Base-by-base conservation (phyloP, 1,284 basidiomycete species). In the Tetrapyrgos nigripes region DNA sequence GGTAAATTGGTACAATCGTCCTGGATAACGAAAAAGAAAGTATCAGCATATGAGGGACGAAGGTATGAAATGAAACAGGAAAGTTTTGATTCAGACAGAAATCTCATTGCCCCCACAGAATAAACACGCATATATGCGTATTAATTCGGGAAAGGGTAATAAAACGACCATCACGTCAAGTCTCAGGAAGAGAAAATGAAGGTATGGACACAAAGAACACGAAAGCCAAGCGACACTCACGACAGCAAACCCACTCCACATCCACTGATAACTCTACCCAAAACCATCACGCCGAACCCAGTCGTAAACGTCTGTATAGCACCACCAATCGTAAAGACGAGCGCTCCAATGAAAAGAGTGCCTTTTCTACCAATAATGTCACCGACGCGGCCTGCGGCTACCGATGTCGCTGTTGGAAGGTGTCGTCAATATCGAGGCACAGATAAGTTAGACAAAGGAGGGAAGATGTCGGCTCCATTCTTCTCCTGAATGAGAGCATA, bases 1-100 rank as follows among this genome's bases (percentile, higher is more conserved):
- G 97, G 73, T 98, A 99, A 61, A 97, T 97, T 3, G 97, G 97
- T 21, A 98, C 97, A 62, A 98, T 95, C 59, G 96, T 98, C 56
- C 94, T 94, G 67, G 40, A 50, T 19, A 50, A 57, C 26, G 33
- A 50, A 26, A 27, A 55, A 10, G 54, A 54, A 27, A 40, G 37
- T 54, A 17, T 24, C 19, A 35, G 24, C 21, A 6, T 37, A 33
- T 8, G 14, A 33, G 14, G 31, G 8, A 33, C 31, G 37, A 40
- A 40, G 19, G 19, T 4, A 40, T 11, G 8, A n/a, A n/a, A n/a
- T 4, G 37, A 40, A 4, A n/a, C 14, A n/a, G 19, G 37, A 40
- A 40, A 40, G 19, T 40, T n/a, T n/a, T 14, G 31, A 14, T 40
- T 40, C 37, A 40, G 37, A 40, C 37, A 40, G 37, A n/a, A 40